Base-by-base conservation (phyloP, 371 early-diverging fungal genomes). In the Apophysomyces variabilis region DNA sequence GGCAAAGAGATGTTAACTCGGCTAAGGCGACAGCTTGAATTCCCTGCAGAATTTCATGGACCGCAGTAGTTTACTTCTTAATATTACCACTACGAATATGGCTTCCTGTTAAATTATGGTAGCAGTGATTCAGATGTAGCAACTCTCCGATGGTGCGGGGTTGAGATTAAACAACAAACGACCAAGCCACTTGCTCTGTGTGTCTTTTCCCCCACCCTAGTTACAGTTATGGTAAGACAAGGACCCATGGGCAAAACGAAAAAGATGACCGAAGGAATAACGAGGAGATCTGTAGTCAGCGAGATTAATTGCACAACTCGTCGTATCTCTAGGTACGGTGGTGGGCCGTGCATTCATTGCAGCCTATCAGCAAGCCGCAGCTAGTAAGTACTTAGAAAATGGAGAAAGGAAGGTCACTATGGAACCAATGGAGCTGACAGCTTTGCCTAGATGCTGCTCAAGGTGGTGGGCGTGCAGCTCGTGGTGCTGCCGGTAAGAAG, bases 271-370 rank as follows among this genome's bases (percentile, higher is more conserved):
- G 21, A 11, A 50, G 32, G 54, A 50, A 50, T 50, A 50, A 16
- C 21, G 3, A 76, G 3, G 92, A 88, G 64, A 35, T 38, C 26
- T 58, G 5, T 75, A 87, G 88, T 86, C 89, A 66, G 88, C 74
- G 50, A 78, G 89, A 79, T 77, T 95, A 46, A 86, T 96, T 66
- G 90, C 94, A 44, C 95, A 97, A 78, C 86, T 98, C 73, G 81
- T 96, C 39, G 77, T 96, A 9, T 89, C 89, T 61, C 93, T 96
- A 45, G 83, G 92, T 11, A 92, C 91, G 61, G 94, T 98, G 68
- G 84, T 96, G 43, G 95, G 96, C 45, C 88, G 90, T 73, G 98
- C 98, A 32, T 95, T 96, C 75, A 86, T 93, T 69, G 97, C 95
- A 44, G 97, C 98, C 26, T 96, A 94, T 77, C 92, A 90, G 61